Conservation (phyloP, 208 protist genomes). For the Leishmania tarentolae region DNA sequence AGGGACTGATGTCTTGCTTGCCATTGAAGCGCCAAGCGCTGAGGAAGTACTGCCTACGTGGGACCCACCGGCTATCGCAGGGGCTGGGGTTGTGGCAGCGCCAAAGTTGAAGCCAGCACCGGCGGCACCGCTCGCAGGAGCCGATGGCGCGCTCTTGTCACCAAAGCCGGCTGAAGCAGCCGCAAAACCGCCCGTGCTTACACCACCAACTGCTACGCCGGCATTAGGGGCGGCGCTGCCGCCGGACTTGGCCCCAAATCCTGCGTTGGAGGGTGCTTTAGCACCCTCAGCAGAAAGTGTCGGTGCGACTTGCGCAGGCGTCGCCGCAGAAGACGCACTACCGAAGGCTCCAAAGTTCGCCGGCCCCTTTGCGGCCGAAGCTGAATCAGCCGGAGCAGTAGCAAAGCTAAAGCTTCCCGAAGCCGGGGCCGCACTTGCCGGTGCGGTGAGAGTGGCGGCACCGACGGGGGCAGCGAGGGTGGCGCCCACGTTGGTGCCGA, state of each 20-base stretch:
- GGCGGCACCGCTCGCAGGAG: neutral
- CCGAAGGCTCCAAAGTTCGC: slow-evolving; percentile 10
- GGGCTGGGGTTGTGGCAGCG: slow-evolving; percentile 5
- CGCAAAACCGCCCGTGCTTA: neutral
- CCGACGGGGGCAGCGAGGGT: slow-evolving; percentile 1
- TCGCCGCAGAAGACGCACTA: neutral
- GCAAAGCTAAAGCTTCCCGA: neutral
- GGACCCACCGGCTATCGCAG: slow-evolving; percentile 3
- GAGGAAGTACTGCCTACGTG: slow-evolving; percentile 19
- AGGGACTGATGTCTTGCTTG: neutral
- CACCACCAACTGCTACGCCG: neutral
- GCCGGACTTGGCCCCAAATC: neutral
- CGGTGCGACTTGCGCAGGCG: neutral
- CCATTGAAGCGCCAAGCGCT: neutral
- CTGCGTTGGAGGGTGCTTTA: neutral
- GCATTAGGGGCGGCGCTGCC: neutral
- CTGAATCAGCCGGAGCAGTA: slow-evolving; percentile 6
- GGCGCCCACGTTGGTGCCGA: neutral
- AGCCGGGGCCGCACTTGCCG: slow-evolving; percentile 9
- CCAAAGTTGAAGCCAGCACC: slow-evolving; percentile 19
- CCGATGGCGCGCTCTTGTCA: neutral
- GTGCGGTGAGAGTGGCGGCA: slow-evolving; percentile 2
- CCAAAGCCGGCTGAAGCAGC: neutral
- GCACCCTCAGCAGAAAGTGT: neutral
- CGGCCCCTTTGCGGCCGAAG: slow-evolving; percentile 12